phyloP scores from a whole-genome alignment of 2,329 filamentous ascomycete genomes.

The Phialemoniopsis sp. region DNA sequence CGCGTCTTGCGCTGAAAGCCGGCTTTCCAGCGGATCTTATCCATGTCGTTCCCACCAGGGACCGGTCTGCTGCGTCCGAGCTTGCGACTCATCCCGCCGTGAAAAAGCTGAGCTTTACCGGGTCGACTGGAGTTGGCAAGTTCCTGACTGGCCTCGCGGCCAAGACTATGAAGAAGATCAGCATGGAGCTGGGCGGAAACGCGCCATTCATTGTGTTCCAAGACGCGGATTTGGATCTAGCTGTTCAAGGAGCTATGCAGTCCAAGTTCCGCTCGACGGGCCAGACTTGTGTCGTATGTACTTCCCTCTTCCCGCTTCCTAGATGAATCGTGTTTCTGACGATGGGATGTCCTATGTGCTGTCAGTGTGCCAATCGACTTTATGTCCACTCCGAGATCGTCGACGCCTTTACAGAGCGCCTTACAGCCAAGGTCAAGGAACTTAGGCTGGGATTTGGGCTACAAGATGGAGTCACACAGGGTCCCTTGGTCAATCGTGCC shows the following conservation, averaged over 20 bases:
- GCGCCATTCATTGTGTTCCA: slow-evolving; percentile 58
- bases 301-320: too few relatives aligned
- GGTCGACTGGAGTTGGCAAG: slow-evolving; percentile 54
- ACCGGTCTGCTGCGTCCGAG: slow-evolving; percentile 6
- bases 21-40: slow-evolving; percentile 65
- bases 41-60: slow-evolving; percentile 8
- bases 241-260: slow-evolving; percentile 46
- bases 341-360: too few relatives aligned
- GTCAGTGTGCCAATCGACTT: slow-evolving; percentile 26
- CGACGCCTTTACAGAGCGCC: slow-evolving; percentile 10
- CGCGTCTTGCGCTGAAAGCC: slow-evolving; percentile 59
- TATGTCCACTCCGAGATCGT: slow-evolving; percentile 13
- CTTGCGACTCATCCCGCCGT: slow-evolving; percentile 6
- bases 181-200: slow-evolving; percentile 66
- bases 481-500: slow-evolving; percentile 10
- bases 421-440: slow-evolving; percentile 9
- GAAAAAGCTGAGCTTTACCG: slow-evolving; percentile 62
- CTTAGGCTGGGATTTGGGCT: slow-evolving; percentile 9
- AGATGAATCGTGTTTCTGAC: too few relatives aligned
- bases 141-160: slow-evolving; percentile 54
- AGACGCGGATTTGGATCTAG: slow-evolving; percentile 56
- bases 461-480: slow-evolving; percentile 7
- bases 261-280: slow-evolving; percentile 28
- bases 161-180: slow-evolving; percentile 57
- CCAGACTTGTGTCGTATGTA: slow-evolving; percentile 68